These are phyloP conservation scores for Panellus pusillus DNA, from an alignment of 768 basidiomycete species.

Conservation along the genomic window DNA sequence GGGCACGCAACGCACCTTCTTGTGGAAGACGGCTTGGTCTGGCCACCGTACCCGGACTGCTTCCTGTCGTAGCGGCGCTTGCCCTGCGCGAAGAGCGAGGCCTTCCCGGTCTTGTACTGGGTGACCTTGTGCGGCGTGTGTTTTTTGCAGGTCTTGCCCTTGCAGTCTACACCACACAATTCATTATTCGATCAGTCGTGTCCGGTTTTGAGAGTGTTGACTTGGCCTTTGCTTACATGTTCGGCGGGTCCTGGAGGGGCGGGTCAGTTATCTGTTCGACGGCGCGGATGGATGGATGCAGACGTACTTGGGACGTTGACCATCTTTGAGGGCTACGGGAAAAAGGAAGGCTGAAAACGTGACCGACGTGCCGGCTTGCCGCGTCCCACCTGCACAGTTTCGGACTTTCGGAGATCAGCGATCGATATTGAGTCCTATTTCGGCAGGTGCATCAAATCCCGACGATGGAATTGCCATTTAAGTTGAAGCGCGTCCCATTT, in stretches of 20 bases:
- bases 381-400: too few relatives aligned
- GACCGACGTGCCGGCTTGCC: neutral
- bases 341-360: neutral
- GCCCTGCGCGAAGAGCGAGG: constrained; percentile 96
- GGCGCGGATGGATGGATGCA: neutral
- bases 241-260: constrained; percentile 73
- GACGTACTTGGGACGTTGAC: constrained; percentile 92
- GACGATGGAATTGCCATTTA: too few relatives aligned
- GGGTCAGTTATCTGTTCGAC: constrained; percentile 12
- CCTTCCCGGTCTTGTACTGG: constrained; percentile 99
- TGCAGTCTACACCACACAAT: constrained; percentile 88
- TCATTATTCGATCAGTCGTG: too few relatives aligned
- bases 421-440: too few relatives aligned
- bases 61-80: constrained; percentile 99
- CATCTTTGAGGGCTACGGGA: constrained; percentile 58
- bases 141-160: constrained; percentile 95
- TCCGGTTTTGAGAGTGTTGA: too few relatives aligned
- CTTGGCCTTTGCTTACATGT: constrained; percentile 71
- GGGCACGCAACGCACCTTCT: constrained; percentile 66
- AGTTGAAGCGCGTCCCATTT: too few relatives aligned
- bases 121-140: constrained; percentile 99
- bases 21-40: constrained; percentile 99
- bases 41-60: constrained; percentile 98
- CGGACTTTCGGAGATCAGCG: too few relatives aligned
- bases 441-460: too few relatives aligned